Conservation (phyloP, 2,329 filamentous ascomycete species). For the Cadophora gregata region DNA sequence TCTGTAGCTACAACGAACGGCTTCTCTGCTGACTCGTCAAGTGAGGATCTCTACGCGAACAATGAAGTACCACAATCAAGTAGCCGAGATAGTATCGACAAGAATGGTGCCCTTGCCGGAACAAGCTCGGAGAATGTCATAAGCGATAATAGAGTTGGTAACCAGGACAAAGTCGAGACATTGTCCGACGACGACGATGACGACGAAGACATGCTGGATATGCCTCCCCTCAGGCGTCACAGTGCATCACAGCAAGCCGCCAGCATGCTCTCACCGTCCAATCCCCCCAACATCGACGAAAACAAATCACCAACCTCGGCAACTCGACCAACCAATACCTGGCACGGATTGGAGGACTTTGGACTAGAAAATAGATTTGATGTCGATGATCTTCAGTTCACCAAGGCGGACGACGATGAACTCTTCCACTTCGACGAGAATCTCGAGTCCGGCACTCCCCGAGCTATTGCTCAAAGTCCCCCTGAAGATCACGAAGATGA, state of each 20-base stretch:
- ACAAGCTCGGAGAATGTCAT: background rate
- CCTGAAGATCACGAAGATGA: slow-evolving; percentile 24
- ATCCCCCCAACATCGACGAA: slow-evolving; percentile 8
- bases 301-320: slow-evolving; percentile 25
- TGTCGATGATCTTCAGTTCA: slow-evolving; percentile 26
- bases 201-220: slow-evolving; percentile 40
- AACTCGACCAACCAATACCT: slow-evolving; percentile 18
- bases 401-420: slow-evolving; percentile 37
- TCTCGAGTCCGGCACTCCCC: background rate
- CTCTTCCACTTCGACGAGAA: slow-evolving; percentile 41
- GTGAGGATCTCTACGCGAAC: slow-evolving; percentile 27
- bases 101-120: slow-evolving; percentile 7
- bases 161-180: slow-evolving; percentile 17
- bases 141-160: background rate
- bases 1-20: slow-evolving; percentile 36
- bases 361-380: slow-evolving; percentile 16
- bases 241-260: slow-evolving; percentile 22
- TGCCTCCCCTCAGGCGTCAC: slow-evolving; percentile 33
- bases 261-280: slow-evolving; percentile 28
- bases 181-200: slow-evolving; percentile 36
- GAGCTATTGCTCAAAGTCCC: background rate
- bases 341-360: slow-evolving; percentile 17
- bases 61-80: slow-evolving; percentile 24
- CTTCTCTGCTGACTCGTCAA: slow-evolving; percentile 29
- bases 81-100: slow-evolving; percentile 8